These are phyloP conservation scores for Aspergillus baeticus DNA, from an alignment of 495 filamentous ascomycete genomes.

Conservation along the genomic window DNA sequence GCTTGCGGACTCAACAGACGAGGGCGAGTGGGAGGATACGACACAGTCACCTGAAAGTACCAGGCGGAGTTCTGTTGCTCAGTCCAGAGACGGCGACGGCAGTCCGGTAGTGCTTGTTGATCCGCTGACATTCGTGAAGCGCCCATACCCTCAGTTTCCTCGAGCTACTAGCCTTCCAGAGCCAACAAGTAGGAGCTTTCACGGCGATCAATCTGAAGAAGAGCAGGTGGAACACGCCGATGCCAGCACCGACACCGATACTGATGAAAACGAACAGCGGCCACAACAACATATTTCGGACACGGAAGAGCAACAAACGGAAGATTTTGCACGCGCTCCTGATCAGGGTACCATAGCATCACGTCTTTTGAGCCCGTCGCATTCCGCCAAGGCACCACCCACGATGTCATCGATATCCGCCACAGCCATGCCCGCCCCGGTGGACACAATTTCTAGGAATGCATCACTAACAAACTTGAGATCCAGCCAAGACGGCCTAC, in stretches of 20 bases:
- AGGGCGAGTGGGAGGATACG: slow-evolving; percentile 51
- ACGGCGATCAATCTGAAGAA: slow-evolving; percentile 15
- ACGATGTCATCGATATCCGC: slow-evolving; percentile 52
- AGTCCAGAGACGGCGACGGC: slow-evolving; percentile 40
- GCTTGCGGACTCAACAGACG: slow-evolving; percentile 45
- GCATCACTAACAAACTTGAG: slow-evolving; percentile 39
- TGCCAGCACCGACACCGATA: slow-evolving; percentile 21
- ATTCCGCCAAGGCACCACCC: slow-evolving; percentile 45
- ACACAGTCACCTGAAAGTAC: slow-evolving; percentile 53
- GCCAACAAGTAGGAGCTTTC: slow-evolving; percentile 36
- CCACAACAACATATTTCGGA: slow-evolving; percentile 12
- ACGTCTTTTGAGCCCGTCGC: slow-evolving; percentile 41
- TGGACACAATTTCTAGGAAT: slow-evolving; percentile 35
- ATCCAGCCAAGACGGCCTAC: slow-evolving; percentile 33
- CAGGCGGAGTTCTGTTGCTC: slow-evolving; percentile 44
- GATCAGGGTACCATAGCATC: slow-evolving; percentile 41
- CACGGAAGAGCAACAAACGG: slow-evolving; percentile 13
- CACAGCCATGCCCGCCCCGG: slow-evolving; percentile 35
- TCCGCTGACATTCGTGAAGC: slow-evolving; percentile 49
- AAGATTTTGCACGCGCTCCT: slow-evolving; percentile 16
- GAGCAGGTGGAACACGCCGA: slow-evolving; percentile 19
- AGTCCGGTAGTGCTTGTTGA: slow-evolving; percentile 43
- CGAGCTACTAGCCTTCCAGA: slow-evolving; percentile 48
- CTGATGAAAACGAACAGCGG: slow-evolving; percentile 24
- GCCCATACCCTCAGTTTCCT: slow-evolving; percentile 43